A percentile compares a stretch with the other conserved stretches of the same genome.
These are phyloP conservation scores for Medicago truncatula DNA, from an alignment of 306 rosid genomes.

Conservation along the genomic window DNA sequence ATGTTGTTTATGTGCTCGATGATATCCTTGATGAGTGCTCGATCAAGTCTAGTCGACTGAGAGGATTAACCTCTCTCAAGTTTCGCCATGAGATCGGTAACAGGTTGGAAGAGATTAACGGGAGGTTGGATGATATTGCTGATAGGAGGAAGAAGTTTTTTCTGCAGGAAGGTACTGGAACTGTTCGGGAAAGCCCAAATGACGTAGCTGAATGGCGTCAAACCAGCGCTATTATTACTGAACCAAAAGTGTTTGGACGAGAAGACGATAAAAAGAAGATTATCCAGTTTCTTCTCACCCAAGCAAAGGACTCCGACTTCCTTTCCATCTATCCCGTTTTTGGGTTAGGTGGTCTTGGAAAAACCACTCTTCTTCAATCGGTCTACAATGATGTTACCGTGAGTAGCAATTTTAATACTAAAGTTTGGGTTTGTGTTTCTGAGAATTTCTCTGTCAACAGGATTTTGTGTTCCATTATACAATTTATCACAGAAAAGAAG, in stretches of 20 bases:
- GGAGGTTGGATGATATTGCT: background rate
- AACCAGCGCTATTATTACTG: background rate
- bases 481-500: background rate
- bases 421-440: background rate
- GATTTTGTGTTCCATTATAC: conserved; percentile 16
- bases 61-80: background rate
- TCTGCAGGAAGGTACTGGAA: background rate
- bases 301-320: background rate
- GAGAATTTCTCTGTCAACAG: background rate
- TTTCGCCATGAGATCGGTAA: background rate
- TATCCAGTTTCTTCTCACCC: background rate
- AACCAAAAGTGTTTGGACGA: background rate
- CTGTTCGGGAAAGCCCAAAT: background rate
- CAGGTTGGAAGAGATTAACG: background rate
- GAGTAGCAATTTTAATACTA: background rate
- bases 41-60: background rate
- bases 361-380: background rate
- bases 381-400: background rate
- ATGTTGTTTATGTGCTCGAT: background rate
- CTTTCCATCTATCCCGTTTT: background rate
- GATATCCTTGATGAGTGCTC: conserved; percentile 15
- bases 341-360: background rate
- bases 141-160: background rate
- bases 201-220: conserved; percentile 5
- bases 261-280: background rate